These are phyloP conservation scores for Aspergillus puulaauensis DNA, from an alignment of 2,329 filamentous ascomycete genomes.

Conservation along the genomic window DNA sequence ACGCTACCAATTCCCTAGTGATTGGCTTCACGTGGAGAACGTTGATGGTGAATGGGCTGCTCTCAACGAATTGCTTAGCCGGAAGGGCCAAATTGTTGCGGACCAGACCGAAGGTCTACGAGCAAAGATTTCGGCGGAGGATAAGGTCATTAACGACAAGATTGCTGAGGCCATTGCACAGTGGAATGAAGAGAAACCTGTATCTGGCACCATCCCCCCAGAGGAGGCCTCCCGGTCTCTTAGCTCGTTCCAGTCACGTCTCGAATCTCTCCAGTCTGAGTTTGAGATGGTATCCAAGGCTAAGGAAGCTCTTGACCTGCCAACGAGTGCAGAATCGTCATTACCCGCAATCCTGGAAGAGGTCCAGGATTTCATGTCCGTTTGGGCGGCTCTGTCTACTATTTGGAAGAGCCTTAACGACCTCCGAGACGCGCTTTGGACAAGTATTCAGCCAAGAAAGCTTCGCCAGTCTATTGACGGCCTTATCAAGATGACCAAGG, in stretches of 20 bases:
- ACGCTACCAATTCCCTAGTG: slow-evolving; percentile 86
- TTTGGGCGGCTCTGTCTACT: slow-evolving; percentile 92
- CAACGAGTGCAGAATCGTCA: slow-evolving; percentile 74
- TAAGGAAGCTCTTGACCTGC: slow-evolving; percentile 92
- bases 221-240: slow-evolving; percentile 83
- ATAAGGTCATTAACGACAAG: slow-evolving; percentile 85
- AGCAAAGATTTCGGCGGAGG: slow-evolving; percentile 92
- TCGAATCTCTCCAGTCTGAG: slow-evolving; percentile 82
- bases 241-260: slow-evolving; percentile 76
- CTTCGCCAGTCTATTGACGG: slow-evolving; percentile 85
- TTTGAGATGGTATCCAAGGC: slow-evolving; percentile 93
- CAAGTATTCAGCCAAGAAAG: slow-evolving; percentile 90
- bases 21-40: slow-evolving; percentile 95
- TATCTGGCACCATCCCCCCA: slow-evolving; percentile 89
- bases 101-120: slow-evolving; percentile 94
- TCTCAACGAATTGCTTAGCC: slow-evolving; percentile 83
- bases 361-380: slow-evolving; percentile 97
- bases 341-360: slow-evolving; percentile 87
- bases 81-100: slow-evolving; percentile 92
- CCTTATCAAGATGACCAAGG: slow-evolving; percentile 95
- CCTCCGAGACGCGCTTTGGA: slow-evolving; percentile 89
- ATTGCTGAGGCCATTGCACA: slow-evolving; percentile 79
- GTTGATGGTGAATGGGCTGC: slow-evolving; percentile 95
- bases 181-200: slow-evolving; percentile 96
- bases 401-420: slow-evolving; percentile 97